Evolutionary conservation across 306 rosid genomes (phyloP).

Genomic region (Ziziphus jujuba): DNA sequence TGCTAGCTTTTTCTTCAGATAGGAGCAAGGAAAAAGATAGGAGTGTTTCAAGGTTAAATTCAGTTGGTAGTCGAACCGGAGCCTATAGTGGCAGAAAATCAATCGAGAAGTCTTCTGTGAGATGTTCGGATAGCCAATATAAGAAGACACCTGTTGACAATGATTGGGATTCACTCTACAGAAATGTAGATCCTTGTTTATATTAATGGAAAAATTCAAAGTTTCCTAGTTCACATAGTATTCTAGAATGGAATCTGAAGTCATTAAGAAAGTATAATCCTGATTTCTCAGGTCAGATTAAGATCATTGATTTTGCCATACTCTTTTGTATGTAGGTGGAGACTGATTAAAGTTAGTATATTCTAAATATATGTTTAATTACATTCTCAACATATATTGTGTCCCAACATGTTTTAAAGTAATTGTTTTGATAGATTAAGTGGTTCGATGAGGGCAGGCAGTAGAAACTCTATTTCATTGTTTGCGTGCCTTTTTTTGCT

Average conservation of each 20-base stretch:
- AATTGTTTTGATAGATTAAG: slow-evolving; percentile 47
- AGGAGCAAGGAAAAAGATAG: slow-evolving; percentile 55
- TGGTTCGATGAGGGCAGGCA: slow-evolving; percentile 45
- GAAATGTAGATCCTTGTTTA: too few species aligned
- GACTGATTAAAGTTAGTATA: too few species aligned
- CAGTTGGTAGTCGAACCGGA: slow-evolving; percentile 41
- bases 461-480: slow-evolving; percentile 50
- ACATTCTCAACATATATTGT: too few species aligned
- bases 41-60: slow-evolving; percentile 49
- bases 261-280: too few species aligned
- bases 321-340: too few species aligned
- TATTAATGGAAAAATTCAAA: too few species aligned
- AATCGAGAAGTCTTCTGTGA: slow-evolving; percentile 50
- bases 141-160: slow-evolving; percentile 51
- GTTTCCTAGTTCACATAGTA: too few species aligned
- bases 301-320: too few species aligned
- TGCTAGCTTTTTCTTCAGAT: slow-evolving; percentile 72
- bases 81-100: slow-evolving; percentile 43
- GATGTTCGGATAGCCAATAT: slow-evolving; percentile 56
- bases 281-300: too few species aligned
- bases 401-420: slow-evolving; percentile 1
- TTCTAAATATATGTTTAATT: too few species aligned
- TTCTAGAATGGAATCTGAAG: too few species aligned
- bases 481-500: too few species aligned
- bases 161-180: slow-evolving; percentile 57